phyloP scores from a whole-genome alignment of 306 rosid genomes.

The Cucumis melo region DNA sequence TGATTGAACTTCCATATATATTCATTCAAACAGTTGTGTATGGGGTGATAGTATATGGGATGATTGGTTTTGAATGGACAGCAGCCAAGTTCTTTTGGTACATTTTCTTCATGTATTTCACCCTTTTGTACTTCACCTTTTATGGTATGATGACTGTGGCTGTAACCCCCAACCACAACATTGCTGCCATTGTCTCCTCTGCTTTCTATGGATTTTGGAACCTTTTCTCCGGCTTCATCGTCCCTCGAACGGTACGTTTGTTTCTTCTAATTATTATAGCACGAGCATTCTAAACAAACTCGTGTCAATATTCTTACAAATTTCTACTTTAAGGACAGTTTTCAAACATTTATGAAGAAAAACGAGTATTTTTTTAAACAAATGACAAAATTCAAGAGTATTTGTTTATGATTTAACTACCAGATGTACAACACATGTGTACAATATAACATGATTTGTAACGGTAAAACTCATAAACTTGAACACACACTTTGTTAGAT shows the following conservation, averaged over 20 bases:
- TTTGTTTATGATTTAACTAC: no score
- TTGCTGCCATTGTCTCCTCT: slow-evolving; percentile 16
- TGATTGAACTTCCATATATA: slow-evolving; percentile 10
- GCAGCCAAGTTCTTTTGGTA: slow-evolving; percentile 11
- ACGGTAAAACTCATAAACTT: no score
- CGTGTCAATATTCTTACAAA: no score
- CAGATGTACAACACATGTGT: not conserved
- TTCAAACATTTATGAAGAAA: no score
- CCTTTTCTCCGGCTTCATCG: slow-evolving; percentile 25
- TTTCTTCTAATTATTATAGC: not conserved
- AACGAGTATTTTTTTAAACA: no score
- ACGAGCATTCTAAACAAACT: not conserved
- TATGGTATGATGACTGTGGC: slow-evolving; percentile 17
- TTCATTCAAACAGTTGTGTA: slow-evolving; percentile 4
- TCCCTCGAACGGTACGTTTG: slow-evolving; percentile 16
- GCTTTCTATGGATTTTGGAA: slow-evolving; percentile 27
- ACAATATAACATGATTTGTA: not conserved
- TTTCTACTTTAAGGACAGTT: no score
- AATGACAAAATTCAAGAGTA: no score
- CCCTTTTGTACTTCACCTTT: slow-evolving; percentile 9
- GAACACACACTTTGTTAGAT: no score
- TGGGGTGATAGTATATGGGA: slow-evolving; percentile 8
- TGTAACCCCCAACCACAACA: slow-evolving; percentile 10
- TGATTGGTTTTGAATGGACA: slow-evolving; percentile 13
- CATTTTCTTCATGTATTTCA: slow-evolving; percentile 15